Base-by-base conservation (phyloP, 2,329 filamentous ascomycete genomes). In the Hymenoscyphus fructigenus region DNA sequence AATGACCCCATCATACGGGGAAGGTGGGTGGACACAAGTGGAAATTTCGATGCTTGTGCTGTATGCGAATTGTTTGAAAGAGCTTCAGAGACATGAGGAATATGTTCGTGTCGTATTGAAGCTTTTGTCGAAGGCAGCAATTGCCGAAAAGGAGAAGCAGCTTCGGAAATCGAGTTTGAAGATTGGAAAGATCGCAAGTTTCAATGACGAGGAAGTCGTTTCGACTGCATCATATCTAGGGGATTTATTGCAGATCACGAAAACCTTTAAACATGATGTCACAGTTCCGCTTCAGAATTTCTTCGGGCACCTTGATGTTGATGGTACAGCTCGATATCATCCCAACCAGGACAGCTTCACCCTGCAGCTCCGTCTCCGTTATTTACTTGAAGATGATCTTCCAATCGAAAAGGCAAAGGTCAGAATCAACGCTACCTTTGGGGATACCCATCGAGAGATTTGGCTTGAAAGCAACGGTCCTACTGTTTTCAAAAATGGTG, bases 1-100 rank as follows among this genome's bases (percentile, higher is more conserved):
- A 57, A 88, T 95, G 55, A 89, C 91, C 0, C 88, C 90, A 0
- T 91, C 91, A 67, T 97, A 95, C 71, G 90, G 89, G 0, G 87
- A 89, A 64, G 88, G 85, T 64, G 86, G 88, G 57, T 98, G 95
- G 93, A 87, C 85, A 61, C 80, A 89, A 0, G 82, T 97, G 14
- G 93, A 98, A 74, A 81, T 92, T 3, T 90, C 90, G 0, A 91
- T 97, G 84, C 83, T 98, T 5, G 86, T 91, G 68, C 90, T 97
- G 83, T 95, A 97, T 75, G 86, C 91, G 0, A 85, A 86, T 59
- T 98, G 93, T 75, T 82, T 99, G 32, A 89, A 91, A 69, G 85
- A 91, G 70, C 83, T 97, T 32, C 83, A 90, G 59, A 86, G 88
- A 15, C 87, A 88, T 66, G 90, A 94, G 61, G 92, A 96, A 67